Evolutionary conservation across 2,329 filamentous ascomycete genomes (phyloP).

Genomic region (Laburnicola sp.): DNA sequence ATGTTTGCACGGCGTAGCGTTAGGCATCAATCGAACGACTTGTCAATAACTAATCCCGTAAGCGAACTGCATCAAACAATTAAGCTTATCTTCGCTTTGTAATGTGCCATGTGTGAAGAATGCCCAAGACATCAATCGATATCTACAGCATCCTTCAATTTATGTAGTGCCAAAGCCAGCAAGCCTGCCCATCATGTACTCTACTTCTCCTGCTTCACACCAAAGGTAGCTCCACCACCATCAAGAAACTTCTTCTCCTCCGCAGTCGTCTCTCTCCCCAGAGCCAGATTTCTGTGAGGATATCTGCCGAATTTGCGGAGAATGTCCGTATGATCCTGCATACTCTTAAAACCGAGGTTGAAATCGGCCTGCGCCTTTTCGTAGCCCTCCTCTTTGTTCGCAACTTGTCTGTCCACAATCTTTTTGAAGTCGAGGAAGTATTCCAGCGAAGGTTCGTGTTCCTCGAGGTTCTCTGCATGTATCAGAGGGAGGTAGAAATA

Average conservation of each 20-base stretch:
- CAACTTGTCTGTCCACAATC: conserved; percentile 40
- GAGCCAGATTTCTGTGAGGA: conserved; percentile 59
- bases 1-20: too few species aligned
- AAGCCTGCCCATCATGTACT: too few species aligned
- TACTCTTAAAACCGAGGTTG: too few species aligned
- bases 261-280: conserved; percentile 54
- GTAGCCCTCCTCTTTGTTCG: conserved; percentile 33
- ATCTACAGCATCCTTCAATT: too few species aligned
- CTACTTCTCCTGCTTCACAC: conserved; percentile 22
- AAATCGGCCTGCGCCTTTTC: conserved; percentile 41
- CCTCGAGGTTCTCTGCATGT: conserved; percentile 58
- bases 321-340: conserved; percentile 53
- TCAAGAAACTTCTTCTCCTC: conserved; percentile 58
- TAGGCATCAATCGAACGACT: too few species aligned
- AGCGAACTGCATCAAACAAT: too few species aligned
- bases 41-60: too few species aligned
- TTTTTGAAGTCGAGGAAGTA: conserved; percentile 38
- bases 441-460: conserved; percentile 48
- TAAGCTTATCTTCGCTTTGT: too few species aligned
- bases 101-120: too few species aligned
- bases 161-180: too few species aligned
- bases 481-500: conserved; percentile 66
- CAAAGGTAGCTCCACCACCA: conserved; percentile 50
- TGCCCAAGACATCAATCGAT: too few species aligned
- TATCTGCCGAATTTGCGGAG: conserved; percentile 61